phyloP scores from a whole-genome alignment of 176 grass and related monocot species.

The Avena sativa region DNA sequence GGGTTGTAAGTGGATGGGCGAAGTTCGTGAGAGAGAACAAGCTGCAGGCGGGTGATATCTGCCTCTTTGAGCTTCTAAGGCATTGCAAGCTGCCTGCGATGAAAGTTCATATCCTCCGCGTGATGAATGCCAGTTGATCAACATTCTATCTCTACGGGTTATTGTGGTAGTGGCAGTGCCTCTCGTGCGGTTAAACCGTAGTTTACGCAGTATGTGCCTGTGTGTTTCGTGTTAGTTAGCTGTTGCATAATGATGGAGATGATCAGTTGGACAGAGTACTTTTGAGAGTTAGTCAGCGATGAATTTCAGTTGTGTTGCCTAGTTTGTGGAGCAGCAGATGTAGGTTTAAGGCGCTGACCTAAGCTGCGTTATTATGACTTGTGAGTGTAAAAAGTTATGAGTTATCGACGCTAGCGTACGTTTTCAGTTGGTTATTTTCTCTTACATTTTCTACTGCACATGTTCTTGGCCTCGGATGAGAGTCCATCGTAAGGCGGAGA shows the following conservation, averaged over 20 bases:
- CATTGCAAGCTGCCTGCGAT: background rate
- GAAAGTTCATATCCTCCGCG: background rate
- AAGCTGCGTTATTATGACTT: background rate
- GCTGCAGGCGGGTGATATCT: background rate
- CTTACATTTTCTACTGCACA: background rate
- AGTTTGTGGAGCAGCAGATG: background rate
- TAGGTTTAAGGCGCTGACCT: background rate
- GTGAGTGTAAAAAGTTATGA: background rate
- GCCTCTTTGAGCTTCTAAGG: background rate
- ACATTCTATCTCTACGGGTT: no score
- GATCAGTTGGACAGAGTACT: background rate
- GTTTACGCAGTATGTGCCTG: background rate
- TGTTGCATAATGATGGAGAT: background rate
- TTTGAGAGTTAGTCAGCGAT: background rate
- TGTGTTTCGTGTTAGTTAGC: background rate
- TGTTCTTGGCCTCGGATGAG: no score
- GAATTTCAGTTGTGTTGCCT: background rate
- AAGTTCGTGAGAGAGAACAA: background rate
- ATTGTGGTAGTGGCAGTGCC: background rate
- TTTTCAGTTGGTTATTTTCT: background rate
- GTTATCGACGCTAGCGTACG: background rate
- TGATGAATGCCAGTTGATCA: background rate
- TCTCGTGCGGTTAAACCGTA: background rate
- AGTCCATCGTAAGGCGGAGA: no score
- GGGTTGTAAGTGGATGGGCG: slow-evolving; percentile 10